Conservation (phyloP, 192 early-diverging fungal genomes). For the Backusella tuberculispora region DNA sequence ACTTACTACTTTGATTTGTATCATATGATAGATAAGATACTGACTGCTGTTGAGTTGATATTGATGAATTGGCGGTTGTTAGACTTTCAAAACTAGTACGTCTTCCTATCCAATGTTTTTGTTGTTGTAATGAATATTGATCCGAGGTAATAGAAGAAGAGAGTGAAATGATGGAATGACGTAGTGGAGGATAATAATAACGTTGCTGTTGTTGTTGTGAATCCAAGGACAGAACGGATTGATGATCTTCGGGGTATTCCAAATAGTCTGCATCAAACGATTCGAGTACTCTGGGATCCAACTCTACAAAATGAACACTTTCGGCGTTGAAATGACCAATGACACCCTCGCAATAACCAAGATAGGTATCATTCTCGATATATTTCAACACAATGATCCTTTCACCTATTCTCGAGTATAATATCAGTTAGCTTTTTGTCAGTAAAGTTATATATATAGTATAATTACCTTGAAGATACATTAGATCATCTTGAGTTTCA, state of each 20-base stretch:
- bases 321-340: constrained; percentile 54
- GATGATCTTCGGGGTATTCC: background rate
- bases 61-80: constrained; percentile 7
- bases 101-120: constrained; percentile 12
- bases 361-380: constrained; percentile 5
- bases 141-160: constrained; percentile 29
- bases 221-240: background rate
- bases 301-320: constrained; percentile 54
- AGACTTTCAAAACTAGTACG: constrained; percentile 27
- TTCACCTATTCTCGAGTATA: constrained; percentile 44
- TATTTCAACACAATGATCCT: constrained; percentile 42
- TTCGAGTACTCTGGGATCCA: constrained; percentile 44
- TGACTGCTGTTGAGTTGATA: constrained; percentile 12
- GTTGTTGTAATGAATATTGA: constrained; percentile 1
- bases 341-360: constrained; percentile 62
- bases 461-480: constrained; percentile 45
- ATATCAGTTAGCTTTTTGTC: background rate
- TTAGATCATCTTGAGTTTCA: constrained; percentile 45
- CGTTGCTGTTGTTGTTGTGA: background rate
- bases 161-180: constrained; percentile 13
- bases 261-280: constrained; percentile 33
- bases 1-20: background rate
- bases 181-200: background rate
- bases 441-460: background rate
- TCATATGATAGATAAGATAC: background rate